Base-by-base conservation (phyloP, 2,329 filamentous ascomycete species). In the Lasiodiplodia gonubiensis region DNA sequence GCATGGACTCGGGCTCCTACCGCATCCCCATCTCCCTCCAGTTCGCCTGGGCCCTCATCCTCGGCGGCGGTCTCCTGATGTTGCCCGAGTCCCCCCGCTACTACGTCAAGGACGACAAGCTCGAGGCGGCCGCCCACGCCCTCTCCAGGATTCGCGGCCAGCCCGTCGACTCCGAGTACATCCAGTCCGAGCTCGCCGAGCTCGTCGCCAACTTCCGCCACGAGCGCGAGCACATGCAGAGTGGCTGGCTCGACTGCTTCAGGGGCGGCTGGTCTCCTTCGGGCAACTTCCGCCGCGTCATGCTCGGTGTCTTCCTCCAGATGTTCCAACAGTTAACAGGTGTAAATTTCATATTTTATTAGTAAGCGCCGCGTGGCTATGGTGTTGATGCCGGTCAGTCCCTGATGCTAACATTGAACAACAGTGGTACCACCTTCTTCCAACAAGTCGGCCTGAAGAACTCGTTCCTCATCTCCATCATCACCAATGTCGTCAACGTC, bases 401-500 rank as follows among this genome's bases (percentile, higher is more conserved):
- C n/a, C n/a, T n/a, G n/a, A n/a, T n/a, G n/a, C n/a, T n/a, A n/a
- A n/a, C n/a, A n/a, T n/a, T n/a, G n/a, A n/a, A n/a, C n/a, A n/a
- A n/a, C n/a, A n/a, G n/a, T n/a, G n/a, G n/a, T n/a, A 5, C 92
- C 39, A 88, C 91, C 68, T 96, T 97, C 88, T 91, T 97, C 82
- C 81, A 91, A 80, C 88, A 89, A 27, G 89, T 91, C 35, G 90
- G 90, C 72, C 92, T 96, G 74, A 72, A 77, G 69, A 90, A 97
- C 84, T 85, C 87, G 52, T 97, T 97, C 86, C 79, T 96, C 73
- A 93, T 95, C 77, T 91, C 89, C 68, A 85, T 97, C 76, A 86
- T 97, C 82, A 94, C 92, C 79, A 95, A 91, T 70, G 86, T 95
- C 65, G 92, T 97, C 84, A 97, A 97, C 82, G 92, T 95, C 70